Evolutionary conservation across 1,284 basidiomycete genomes (phyloP).

Genomic region (Naganishia cerealis): DNA sequence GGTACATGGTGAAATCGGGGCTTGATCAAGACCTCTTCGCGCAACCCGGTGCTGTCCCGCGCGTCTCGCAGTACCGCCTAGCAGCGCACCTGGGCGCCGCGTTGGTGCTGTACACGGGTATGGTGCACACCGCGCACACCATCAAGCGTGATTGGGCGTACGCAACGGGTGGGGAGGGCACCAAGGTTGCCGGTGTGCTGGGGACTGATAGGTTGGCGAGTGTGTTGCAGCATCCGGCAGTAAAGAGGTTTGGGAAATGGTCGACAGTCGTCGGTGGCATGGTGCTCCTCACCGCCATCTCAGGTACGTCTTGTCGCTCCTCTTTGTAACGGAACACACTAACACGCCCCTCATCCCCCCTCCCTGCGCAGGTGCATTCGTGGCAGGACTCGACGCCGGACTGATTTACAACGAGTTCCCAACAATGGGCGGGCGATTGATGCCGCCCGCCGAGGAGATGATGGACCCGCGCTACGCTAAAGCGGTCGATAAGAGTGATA

Average conservation of each 20-base stretch:
- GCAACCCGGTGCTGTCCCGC: conserved; percentile 78
- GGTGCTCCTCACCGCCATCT: conserved; percentile 82
- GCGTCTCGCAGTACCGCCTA: conserved; percentile 94
- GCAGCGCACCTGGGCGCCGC: conserved; percentile 91
- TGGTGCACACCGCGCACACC: conserved; percentile 79
- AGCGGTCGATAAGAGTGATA: conserved; percentile 66
- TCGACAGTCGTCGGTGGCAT: conserved; percentile 68
- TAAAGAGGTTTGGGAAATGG: conserved; percentile 64
- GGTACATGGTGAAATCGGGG: conserved; percentile 99
- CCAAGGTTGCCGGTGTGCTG: conserved; percentile 39
- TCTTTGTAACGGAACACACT: no score
- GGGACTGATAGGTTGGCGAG: conserved; percentile 56
- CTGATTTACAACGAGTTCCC: conserved; percentile 98
- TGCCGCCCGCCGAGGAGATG: conserved; percentile 80
- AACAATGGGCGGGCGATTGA: conserved; percentile 84
- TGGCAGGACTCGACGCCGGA: conserved; percentile 95
- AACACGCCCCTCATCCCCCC: neutral
- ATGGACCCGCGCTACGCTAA: conserved; percentile 74
- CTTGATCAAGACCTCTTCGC: conserved; percentile 78
- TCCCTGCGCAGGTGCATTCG: conserved; percentile 75
- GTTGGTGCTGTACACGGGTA: conserved; percentile 84
- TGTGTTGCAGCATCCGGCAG: conserved; percentile 61
- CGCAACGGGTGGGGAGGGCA: conserved; percentile 58
- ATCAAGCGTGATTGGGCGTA: conserved; percentile 79
- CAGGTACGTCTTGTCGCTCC: conserved; percentile 28